A percentile compares a stretch with the other conserved stretches of the same genome.
phyloP scores from a whole-genome alignment of 345 rosid genomes.

The Sisymbrium irio region DNA sequence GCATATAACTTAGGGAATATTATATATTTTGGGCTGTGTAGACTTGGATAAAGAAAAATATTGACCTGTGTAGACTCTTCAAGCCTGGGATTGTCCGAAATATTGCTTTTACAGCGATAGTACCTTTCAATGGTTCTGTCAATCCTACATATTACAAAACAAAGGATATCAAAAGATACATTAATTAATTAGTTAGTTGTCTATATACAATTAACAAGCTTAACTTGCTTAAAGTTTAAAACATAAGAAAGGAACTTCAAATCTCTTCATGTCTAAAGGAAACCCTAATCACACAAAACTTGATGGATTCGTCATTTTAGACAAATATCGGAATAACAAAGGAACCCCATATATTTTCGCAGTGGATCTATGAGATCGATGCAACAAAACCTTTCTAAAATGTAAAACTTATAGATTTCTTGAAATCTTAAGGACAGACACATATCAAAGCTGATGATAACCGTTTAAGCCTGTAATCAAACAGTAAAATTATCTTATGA shows the following conservation, averaged over 20 bases:
- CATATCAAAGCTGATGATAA: background rate
- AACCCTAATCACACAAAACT: constrained; percentile 21
- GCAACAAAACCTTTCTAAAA: background rate
- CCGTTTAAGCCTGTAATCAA: background rate
- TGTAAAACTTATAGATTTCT: background rate
- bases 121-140: constrained; percentile 62
- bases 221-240: background rate
- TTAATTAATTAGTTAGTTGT: background rate
- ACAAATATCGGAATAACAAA: background rate
- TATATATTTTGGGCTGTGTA: constrained; percentile 41
- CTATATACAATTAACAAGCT: background rate
- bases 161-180: background rate
- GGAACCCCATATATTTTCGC: background rate
- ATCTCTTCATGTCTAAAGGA: constrained; percentile 34
- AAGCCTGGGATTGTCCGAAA: constrained; percentile 42
- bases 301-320: background rate
- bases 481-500: background rate
- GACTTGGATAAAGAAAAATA: constrained; percentile 19
- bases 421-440: background rate
- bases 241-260: constrained; percentile 35
- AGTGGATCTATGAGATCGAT: background rate
- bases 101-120: constrained; percentile 50
- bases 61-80: constrained; percentile 66
- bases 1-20: background rate
- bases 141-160: constrained; percentile 35